A percentile compares a stretch with the other conserved stretches of the same genome.
Conservation (phyloP, 345 rosid species). For the Boechera divaricarpa region DNA sequence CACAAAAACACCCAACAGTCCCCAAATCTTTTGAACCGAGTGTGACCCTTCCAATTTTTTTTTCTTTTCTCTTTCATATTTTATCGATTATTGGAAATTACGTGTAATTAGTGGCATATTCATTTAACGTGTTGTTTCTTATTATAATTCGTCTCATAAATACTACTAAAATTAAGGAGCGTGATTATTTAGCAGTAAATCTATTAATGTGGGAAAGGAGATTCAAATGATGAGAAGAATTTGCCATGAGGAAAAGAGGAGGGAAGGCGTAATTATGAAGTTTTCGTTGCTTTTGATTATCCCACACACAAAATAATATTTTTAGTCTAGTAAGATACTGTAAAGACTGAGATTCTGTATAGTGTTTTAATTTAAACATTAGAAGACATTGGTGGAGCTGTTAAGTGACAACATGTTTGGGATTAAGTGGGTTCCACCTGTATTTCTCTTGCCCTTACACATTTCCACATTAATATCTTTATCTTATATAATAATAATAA, state of each 20-base stretch:
- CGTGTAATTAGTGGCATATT: background rate
- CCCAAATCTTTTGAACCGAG: conserved; percentile 7
- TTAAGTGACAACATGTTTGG: conserved; percentile 28
- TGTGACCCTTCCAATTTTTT: background rate
- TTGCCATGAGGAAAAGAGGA: conserved; percentile 25
- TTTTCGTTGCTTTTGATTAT: conserved; percentile 27
- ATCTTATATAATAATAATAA: background rate
- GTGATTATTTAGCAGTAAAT: conserved; percentile 3
- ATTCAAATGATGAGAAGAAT: conserved; percentile 37
- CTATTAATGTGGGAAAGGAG: background rate
- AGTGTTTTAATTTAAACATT: conserved; percentile 8
- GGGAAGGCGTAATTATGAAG: conserved; percentile 39
- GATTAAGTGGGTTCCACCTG: conserved; percentile 47
- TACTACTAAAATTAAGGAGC: too few relatives aligned
- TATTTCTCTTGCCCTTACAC: conserved; percentile 31
- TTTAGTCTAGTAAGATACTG: background rate
- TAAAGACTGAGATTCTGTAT: conserved; percentile 3
- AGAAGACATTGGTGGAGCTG: background rate
- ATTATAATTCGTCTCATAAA: background rate
- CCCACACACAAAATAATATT: conserved; percentile 19
- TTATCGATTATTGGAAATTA: background rate
- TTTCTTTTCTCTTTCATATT: too few relatives aligned
- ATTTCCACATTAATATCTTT: conserved; percentile 2
- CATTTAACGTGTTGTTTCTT: background rate
- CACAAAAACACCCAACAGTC: conserved; percentile 37